Base-by-base conservation (phyloP, 805 yeast species). In the Vanderwaltozyma polyspora region DNA sequence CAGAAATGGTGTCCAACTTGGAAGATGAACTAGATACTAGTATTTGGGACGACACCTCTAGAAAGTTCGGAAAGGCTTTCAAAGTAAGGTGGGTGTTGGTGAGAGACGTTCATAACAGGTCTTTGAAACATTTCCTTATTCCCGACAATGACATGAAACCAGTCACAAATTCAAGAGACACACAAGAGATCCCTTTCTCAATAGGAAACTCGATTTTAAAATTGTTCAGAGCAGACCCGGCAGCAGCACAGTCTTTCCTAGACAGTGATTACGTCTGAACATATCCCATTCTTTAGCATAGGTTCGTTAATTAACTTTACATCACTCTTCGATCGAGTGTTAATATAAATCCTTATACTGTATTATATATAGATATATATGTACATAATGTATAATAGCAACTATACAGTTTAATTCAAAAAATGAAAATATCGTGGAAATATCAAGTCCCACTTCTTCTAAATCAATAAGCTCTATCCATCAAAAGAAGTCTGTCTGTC, bases 101-200 rank as follows among this genome's bases (percentile, higher is more conserved):
- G 6, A 68, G 69, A 43, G 74, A 74, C 40, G 60, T 75, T 5
- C 68, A 70, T 28, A 73, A 74, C 44, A 59, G 54, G 26, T 47
- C 47, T 33, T 63, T 76, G 34, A 67, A 66, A 37, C 67, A 64
- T 38, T 57, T 74, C 34, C 52, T 57, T 34, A 59, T 70, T 6
- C 62, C 67, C 3, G 44, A 58, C 19, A 70, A 72, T 44, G 74
- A 67, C 19, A 57, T 57, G 44, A 62, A 61, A 45, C 70, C 76
- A 1, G 73, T 76, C 1, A 69, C 78, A 1, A 65, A 68, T 42
- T 73, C 79, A 14, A 65, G 80, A 43, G 81, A 76, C 44, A 71
- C 79, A 0, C 79, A 74, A 49, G 76, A 71, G 37, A 43, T 74
- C 15, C 75, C 79, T 1, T 58, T 56, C 32, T 63, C 60, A 3